Evolutionary conservation across 208 protist genomes (phyloP).

Genomic region (Acanthamoeba triangularis): DNA sequence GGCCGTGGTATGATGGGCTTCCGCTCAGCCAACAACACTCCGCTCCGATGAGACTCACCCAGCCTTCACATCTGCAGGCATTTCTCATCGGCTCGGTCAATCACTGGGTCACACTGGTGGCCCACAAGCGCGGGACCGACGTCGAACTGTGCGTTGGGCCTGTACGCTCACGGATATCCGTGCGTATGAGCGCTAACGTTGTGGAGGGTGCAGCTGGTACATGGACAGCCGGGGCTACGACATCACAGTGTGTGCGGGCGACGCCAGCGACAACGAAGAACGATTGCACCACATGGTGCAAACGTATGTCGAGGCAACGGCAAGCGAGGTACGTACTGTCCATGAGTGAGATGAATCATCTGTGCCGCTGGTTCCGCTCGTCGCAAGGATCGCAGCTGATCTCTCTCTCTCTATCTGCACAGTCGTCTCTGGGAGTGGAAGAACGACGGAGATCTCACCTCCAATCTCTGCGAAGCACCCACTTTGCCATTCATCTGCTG

Average conservation of each 20-base stretch:
- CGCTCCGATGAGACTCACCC: background rate
- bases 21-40: background rate
- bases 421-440: background rate
- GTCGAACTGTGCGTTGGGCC: background rate
- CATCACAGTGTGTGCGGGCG: background rate
- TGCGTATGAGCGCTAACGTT: background rate
- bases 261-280: background rate
- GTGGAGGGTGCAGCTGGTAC: background rate
- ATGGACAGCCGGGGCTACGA: conserved; percentile 36
- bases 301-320: background rate
- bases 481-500: background rate
- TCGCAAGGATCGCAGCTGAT: background rate
- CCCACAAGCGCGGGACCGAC: background rate
- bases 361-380: background rate
- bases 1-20: background rate
- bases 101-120: conserved; percentile 3
- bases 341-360: background rate
- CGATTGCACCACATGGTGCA: background rate
- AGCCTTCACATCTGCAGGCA: background rate
- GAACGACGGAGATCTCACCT: background rate
- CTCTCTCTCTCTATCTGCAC: background rate
- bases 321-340: background rate
- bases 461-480: conserved; percentile 10
- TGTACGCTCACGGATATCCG: too few relatives aligned
- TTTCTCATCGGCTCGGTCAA: conserved; percentile 40